Evolutionary conservation across 2,329 filamentous ascomycete species (phyloP).

Genomic region (Cladosporium sp.): DNA sequence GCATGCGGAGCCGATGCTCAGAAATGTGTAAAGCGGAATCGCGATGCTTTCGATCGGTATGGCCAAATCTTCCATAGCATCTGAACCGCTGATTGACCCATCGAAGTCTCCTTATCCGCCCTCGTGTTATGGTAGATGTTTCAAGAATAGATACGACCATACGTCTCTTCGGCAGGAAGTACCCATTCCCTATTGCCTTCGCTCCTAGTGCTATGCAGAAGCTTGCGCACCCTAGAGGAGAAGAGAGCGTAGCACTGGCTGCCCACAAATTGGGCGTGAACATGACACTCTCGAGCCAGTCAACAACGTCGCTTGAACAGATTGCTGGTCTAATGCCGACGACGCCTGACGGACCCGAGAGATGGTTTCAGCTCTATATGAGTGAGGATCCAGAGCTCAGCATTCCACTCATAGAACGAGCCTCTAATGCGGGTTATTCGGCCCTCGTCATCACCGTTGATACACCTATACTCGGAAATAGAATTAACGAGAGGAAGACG

Average conservation of each 20-base stretch:
- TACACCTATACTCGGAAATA: slow-evolving; percentile 25
- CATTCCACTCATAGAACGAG: slow-evolving; percentile 32
- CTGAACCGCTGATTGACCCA: too few species aligned
- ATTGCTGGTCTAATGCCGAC: slow-evolving; percentile 47
- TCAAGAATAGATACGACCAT: slow-evolving; percentile 19
- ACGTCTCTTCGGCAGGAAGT: slow-evolving; percentile 19
- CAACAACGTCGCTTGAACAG: slow-evolving; percentile 49
- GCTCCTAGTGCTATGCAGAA: slow-evolving; percentile 30
- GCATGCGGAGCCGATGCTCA: slow-evolving; percentile 10
- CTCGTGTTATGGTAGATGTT: slow-evolving; percentile 23
- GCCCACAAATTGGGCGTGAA: slow-evolving; percentile 21
- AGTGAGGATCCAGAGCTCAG: slow-evolving; percentile 51
- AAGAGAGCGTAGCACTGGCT: slow-evolving; percentile 28
- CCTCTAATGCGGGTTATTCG: neutral
- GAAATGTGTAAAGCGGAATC: neutral
- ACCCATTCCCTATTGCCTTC: slow-evolving; percentile 26
- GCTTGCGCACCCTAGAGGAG: slow-evolving; percentile 26
- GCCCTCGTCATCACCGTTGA: slow-evolving; percentile 6
- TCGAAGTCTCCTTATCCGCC: slow-evolving; percentile 15
- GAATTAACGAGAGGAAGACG: slow-evolving; percentile 28
- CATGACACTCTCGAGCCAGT: slow-evolving; percentile 28
- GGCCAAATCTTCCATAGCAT: neutral
- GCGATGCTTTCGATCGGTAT: neutral
- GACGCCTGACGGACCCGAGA: neutral
- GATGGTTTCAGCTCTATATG: slow-evolving; percentile 47